Percentiles rank a stretch among this genome's conserved stretches.
Conservation (phyloP, 768 basidiomycete genomes). For the Collybiopsis luxurians region DNA sequence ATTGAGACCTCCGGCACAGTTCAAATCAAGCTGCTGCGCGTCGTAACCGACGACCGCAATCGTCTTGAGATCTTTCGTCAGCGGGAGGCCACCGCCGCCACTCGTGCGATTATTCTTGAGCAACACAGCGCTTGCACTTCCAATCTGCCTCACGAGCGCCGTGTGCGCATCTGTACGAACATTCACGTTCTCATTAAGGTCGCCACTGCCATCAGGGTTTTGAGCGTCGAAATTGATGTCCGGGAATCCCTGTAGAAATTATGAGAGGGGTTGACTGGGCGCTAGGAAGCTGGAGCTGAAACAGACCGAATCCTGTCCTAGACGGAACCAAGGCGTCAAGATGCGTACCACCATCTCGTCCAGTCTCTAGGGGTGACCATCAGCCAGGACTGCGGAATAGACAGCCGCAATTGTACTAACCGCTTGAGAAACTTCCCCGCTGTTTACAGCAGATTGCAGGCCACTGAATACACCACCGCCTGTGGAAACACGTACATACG, state of each 20-base stretch:
- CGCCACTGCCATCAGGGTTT: constrained; percentile 41
- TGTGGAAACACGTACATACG: too few relatives aligned
- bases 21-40: constrained; percentile 48
- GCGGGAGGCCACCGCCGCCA: constrained; percentile 40
- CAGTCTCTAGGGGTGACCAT: constrained; percentile 25
- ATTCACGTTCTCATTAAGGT: constrained; percentile 39
- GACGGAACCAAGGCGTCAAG: constrained; percentile 42
- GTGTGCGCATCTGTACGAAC: constrained; percentile 44
- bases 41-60: constrained; percentile 62
- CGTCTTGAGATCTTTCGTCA: constrained; percentile 46
- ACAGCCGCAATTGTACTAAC: constrained; percentile 16
- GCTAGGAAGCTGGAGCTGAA: background rate
- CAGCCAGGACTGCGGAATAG: background rate
- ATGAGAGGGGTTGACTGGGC: background rate
- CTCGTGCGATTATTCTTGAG: constrained; percentile 58
- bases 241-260: constrained; percentile 36
- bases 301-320: constrained; percentile 45
- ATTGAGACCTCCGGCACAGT: constrained; percentile 47
- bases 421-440: constrained; percentile 28
- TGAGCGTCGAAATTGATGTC: constrained; percentile 38
- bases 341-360: constrained; percentile 46
- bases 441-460: constrained; percentile 33
- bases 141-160: constrained; percentile 59
- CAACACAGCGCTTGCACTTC: constrained; percentile 61
- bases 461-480: constrained; percentile 36